Evolutionary conservation across 495 filamentous ascomycete species (phyloP).

Genomic region (Lasiosphaeria ovina): DNA sequence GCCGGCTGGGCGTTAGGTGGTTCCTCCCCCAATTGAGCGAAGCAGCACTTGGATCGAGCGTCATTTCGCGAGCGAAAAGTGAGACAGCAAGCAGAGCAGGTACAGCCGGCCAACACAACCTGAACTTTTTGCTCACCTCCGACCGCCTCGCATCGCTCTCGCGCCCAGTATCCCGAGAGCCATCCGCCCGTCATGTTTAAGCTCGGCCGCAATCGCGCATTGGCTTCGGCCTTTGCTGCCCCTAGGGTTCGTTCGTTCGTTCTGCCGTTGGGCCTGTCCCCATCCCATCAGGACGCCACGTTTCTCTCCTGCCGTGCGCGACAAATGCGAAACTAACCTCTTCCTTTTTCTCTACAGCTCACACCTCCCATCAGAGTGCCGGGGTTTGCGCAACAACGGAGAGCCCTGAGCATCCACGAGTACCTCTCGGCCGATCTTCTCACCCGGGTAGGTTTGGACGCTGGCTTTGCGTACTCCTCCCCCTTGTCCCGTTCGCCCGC

Average conservation of each 20-base stretch:
- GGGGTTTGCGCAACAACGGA: constrained; percentile 54
- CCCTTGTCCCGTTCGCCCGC: background rate
- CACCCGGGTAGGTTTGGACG: constrained; percentile 58
- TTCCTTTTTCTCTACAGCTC: constrained; percentile 22
- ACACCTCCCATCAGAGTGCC: constrained; percentile 44
- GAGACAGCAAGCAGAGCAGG: constrained; percentile 14
- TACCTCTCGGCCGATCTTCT: constrained; percentile 91
- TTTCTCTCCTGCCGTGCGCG: background rate
- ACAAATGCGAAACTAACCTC: constrained; percentile 13
- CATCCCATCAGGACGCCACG: constrained; percentile 4
- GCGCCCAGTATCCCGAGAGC: constrained; percentile 8
- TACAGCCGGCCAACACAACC: constrained; percentile 2
- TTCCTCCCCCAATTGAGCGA: background rate
- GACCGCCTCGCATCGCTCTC: constrained; percentile 3
- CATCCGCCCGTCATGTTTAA: constrained; percentile 42
- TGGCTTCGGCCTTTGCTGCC: constrained; percentile 47
- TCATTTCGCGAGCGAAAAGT: constrained; percentile 23
- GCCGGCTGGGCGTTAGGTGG: background rate
- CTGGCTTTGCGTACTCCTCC: constrained; percentile 3
- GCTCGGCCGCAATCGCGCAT: constrained; percentile 47
- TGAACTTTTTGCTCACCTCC: background rate
- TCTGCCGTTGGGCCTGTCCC: background rate
- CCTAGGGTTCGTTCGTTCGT: constrained; percentile 41
- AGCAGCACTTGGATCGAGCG: constrained; percentile 12
- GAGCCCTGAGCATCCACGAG: constrained; percentile 93